Conservation (phyloP, 805 yeast genomes). For the Candida nemodendra region DNA sequence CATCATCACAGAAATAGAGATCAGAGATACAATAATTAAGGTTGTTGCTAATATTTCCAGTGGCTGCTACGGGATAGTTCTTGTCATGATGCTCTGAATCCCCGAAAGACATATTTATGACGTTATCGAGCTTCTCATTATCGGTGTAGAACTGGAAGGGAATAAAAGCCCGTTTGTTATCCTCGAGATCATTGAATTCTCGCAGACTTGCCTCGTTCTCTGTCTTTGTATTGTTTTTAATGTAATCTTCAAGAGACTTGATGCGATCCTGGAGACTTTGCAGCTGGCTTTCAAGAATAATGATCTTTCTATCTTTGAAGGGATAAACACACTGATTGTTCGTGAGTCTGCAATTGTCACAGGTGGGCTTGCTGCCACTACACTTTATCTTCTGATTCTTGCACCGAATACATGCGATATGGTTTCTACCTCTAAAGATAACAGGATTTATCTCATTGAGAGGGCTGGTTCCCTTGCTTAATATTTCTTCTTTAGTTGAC, state of each 20-base stretch:
- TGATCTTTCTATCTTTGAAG: conserved; percentile 30
- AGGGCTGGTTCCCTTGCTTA: conserved; percentile 10
- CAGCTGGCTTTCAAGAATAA: conserved; percentile 29
- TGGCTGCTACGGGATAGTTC: conserved; percentile 3
- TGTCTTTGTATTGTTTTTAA: conserved; percentile 4
- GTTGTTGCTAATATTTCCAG: conserved; percentile 5
- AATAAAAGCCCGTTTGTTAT: conserved; percentile 14
- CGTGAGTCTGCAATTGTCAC: conserved; percentile 26
- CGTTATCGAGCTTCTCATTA: conserved; percentile 25
- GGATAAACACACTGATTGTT: conserved; percentile 27
- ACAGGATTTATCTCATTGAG: conserved; percentile 23
- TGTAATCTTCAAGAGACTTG: conserved; percentile 21
- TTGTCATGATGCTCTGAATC: conserved; percentile 22
- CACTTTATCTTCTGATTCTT: conserved; percentile 51
- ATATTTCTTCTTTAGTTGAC: conserved; percentile 17
- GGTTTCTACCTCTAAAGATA: conserved; percentile 29
- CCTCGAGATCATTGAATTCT: conserved; percentile 10
- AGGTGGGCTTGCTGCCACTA: conserved; percentile 38
- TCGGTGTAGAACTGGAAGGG: conserved; percentile 22
- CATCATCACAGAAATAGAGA: conserved; percentile 14
- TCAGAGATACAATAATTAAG: conserved; percentile 20
- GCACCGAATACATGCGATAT: conserved; percentile 49
- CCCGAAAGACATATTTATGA: conserved; percentile 28
- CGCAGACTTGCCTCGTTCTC: conserved; percentile 1
- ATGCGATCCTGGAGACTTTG: conserved; percentile 26